Conservation (phyloP, 805 yeast species). For the Saturnispora diversa region DNA sequence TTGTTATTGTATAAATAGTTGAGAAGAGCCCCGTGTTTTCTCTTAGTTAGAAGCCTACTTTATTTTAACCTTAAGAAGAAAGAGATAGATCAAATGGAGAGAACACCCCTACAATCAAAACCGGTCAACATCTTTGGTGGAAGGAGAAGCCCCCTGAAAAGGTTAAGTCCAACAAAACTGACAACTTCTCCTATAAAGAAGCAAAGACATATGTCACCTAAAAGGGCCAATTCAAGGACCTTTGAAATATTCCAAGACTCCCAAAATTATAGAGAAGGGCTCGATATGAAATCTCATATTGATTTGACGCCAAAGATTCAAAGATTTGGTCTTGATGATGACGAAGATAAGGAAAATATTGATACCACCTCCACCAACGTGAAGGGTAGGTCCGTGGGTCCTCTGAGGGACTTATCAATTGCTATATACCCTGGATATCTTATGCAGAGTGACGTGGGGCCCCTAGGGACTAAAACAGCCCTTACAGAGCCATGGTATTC, state of each 20-base stretch:
- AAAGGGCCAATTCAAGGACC: background rate
- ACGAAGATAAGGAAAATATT: conserved; percentile 10
- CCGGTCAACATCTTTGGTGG: conserved; percentile 8
- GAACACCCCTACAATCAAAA: conserved; percentile 10
- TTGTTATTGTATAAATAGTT: background rate
- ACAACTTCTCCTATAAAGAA: conserved; percentile 6
- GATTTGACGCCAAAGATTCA: background rate
- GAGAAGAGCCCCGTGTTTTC: background rate
- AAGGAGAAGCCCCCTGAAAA: conserved; percentile 10
- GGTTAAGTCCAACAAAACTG: conserved; percentile 11
- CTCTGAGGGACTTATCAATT: conserved; percentile 10
- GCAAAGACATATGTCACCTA: background rate
- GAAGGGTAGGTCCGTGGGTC: background rate
- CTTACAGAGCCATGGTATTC: conserved; percentile 13
- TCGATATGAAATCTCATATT: no score
- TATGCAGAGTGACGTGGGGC: background rate
- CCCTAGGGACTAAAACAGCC: conserved; percentile 5
- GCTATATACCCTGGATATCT: conserved; percentile 10
- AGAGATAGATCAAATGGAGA: conserved; percentile 1
- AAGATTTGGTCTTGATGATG: background rate
- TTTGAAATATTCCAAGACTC: conserved; percentile 12
- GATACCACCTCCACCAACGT: background rate
- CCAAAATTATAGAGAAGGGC: background rate
- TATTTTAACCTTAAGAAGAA: background rate
- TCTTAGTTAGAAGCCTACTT: background rate